phyloP scores from a whole-genome alignment of 805 yeast species.

The Candida berthetii region DNA sequence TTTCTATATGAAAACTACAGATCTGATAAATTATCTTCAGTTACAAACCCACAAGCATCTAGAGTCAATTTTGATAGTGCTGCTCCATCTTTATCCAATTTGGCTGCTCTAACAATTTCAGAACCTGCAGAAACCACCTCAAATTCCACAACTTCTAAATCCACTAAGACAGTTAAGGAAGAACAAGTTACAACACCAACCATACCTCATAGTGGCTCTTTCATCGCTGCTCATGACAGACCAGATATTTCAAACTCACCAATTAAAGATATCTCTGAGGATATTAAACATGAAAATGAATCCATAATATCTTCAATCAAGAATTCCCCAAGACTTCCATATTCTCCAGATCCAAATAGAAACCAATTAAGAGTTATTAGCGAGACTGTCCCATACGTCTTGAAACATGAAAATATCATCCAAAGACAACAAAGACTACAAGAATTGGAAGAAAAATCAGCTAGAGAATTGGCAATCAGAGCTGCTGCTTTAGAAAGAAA shows the following conservation, averaged over 20 bases:
- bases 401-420: slow-evolving; percentile 68
- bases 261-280: slow-evolving; percentile 27
- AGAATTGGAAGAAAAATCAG: slow-evolving; percentile 73
- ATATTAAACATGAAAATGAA: slow-evolving; percentile 31
- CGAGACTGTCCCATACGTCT: slow-evolving; percentile 79
- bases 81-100: slow-evolving; percentile 56
- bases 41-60: slow-evolving; percentile 27
- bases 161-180: not conserved
- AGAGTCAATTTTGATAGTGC: slow-evolving; percentile 16
- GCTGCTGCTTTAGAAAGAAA: slow-evolving; percentile 74
- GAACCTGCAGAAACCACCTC: slow-evolving; percentile 3
- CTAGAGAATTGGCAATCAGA: slow-evolving; percentile 62
- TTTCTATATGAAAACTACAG: slow-evolving; percentile 73
- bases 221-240: not conserved
- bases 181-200: not conserved
- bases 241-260: slow-evolving; percentile 24
- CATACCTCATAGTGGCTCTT: not conserved
- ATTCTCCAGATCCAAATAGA: slow-evolving; percentile 36
- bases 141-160: not conserved
- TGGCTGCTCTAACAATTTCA: slow-evolving; percentile 40
- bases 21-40: slow-evolving; percentile 65
- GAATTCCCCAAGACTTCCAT: slow-evolving; percentile 25
- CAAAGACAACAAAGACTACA: slow-evolving; percentile 75
- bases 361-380: slow-evolving; percentile 69
- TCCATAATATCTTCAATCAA: slow-evolving; percentile 28